A percentile compares a stretch with the other conserved stretches of the same genome.
Evolutionary conservation across 129 eudicot genomes (phyloP).

Genomic region (Arctium lappa): DNA sequence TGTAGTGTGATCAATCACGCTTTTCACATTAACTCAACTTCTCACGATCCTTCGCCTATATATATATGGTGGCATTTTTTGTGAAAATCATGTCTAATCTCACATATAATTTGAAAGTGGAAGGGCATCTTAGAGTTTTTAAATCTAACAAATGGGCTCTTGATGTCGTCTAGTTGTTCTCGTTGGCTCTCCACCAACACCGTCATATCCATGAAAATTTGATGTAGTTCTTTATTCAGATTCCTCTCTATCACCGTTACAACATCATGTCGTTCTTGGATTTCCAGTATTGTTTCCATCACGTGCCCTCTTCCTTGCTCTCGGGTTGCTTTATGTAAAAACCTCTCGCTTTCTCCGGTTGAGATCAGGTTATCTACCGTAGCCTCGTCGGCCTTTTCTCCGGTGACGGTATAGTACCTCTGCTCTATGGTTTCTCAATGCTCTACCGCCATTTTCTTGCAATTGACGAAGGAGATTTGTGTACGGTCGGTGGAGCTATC

Average conservation of each 20-base stretch:
- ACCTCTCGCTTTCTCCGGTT: conserved; percentile 47
- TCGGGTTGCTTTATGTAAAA: conserved; percentile 55
- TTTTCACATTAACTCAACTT: no score
- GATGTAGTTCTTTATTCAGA: conserved; percentile 53
- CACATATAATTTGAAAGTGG: no score
- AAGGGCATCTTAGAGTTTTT: no score
- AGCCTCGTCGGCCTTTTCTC: conserved; percentile 57
- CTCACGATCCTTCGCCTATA: no score
- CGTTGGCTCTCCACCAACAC: conserved; percentile 54
- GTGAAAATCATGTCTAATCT: no score
- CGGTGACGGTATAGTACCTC: conserved; percentile 59
- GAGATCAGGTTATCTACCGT: conserved; percentile 47
- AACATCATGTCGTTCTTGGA: conserved; percentile 71
- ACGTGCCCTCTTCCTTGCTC: conserved; percentile 67
- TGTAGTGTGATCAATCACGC: no score
- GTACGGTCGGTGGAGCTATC: conserved; percentile 78
- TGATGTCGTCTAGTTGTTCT: conserved; percentile 49
- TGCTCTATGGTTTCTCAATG: conserved; percentile 65
- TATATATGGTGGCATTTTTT: no score
- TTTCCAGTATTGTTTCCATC: conserved; percentile 62
- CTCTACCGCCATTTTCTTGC: conserved; percentile 49
- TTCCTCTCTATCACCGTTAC: conserved; percentile 52
- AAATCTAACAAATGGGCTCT: conserved; percentile 16
- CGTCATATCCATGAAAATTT: conserved; percentile 73
- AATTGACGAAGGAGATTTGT: conserved; percentile 58